A percentile compares a stretch with the other conserved stretches of the same genome.
Conservation (phyloP, 1,284 basidiomycete genomes). For the Ustilago loliicola region DNA sequence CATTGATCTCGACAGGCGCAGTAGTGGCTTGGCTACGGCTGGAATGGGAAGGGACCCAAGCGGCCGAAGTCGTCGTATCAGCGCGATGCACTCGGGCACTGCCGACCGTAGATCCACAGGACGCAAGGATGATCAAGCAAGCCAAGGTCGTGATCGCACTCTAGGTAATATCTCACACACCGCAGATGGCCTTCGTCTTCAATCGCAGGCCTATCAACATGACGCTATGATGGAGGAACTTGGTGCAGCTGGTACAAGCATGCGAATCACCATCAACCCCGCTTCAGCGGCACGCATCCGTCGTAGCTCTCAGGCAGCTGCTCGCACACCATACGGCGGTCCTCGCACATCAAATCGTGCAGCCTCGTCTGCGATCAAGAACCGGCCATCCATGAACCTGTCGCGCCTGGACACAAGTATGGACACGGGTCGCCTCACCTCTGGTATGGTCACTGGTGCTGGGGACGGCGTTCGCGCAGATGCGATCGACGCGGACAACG, state of each 20-base stretch:
- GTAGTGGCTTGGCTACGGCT: slow-evolving; percentile 32
- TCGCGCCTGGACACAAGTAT: slow-evolving; percentile 37
- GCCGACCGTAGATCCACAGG: slow-evolving; percentile 34
- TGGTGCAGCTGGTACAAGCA: slow-evolving; percentile 27
- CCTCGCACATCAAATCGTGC: slow-evolving; percentile 38
- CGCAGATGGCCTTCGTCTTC: slow-evolving; percentile 48
- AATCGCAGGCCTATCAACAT: slow-evolving; percentile 37
- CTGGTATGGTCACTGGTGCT: slow-evolving; percentile 16
- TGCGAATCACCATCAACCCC: slow-evolving; percentile 28
- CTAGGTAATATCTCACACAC: slow-evolving; percentile 51
- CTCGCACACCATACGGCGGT: slow-evolving; percentile 45
- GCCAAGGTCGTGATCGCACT: slow-evolving; percentile 43
- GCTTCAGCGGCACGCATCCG: slow-evolving; percentile 35
- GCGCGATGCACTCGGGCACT: slow-evolving; percentile 44
- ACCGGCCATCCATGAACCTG: slow-evolving; percentile 39
- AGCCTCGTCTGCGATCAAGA: slow-evolving; percentile 29
- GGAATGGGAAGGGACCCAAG: slow-evolving; percentile 49
- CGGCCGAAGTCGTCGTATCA: slow-evolving; percentile 51
- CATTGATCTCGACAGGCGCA: slow-evolving; percentile 42
- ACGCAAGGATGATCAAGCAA: slow-evolving; percentile 33
- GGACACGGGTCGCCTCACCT: slow-evolving; percentile 24
- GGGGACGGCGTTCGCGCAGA: slow-evolving; percentile 22
- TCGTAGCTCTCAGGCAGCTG: slow-evolving; percentile 45
- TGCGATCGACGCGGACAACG: slow-evolving; percentile 19
- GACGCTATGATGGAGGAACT: slow-evolving; percentile 49